phyloP scores from a whole-genome alignment of 2,329 filamentous ascomycete species.

The Claviceps pazoutovae region DNA sequence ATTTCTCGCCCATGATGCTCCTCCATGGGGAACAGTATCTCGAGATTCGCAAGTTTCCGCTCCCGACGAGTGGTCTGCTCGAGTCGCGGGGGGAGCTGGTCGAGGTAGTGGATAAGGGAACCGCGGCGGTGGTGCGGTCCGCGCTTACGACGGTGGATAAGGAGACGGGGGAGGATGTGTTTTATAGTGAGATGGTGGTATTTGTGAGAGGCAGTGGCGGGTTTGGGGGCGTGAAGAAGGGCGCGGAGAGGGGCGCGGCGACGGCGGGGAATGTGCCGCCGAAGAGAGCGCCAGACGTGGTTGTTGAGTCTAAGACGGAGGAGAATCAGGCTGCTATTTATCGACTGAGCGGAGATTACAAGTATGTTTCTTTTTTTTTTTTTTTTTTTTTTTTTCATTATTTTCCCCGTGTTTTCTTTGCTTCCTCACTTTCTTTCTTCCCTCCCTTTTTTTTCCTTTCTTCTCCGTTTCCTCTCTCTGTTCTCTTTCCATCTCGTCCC shows the following conservation, averaged over 20 bases:
- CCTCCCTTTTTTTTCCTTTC: too few relatives aligned
- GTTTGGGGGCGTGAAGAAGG: constrained; percentile 73
- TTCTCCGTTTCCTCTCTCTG: too few relatives aligned
- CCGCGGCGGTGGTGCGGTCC: constrained; percentile 67
- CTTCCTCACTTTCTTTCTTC: too few relatives aligned
- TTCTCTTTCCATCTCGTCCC: background rate
- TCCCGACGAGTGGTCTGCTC: constrained; percentile 71
- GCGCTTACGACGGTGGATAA: constrained; percentile 75
- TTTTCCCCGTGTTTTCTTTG: too few relatives aligned
- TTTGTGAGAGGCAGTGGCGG: constrained; percentile 87
- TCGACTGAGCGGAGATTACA: constrained; percentile 84
- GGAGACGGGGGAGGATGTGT: constrained; percentile 73
- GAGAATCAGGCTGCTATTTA: constrained; percentile 91
- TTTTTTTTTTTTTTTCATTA: background rate
- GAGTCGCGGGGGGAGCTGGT: constrained; percentile 67
- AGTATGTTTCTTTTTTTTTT: constrained; percentile 31
- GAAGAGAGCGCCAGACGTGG: constrained; percentile 59
- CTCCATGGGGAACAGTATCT: constrained; percentile 98
- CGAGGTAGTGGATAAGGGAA: constrained; percentile 93
- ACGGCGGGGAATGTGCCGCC: constrained; percentile 72
- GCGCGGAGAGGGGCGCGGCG: constrained; percentile 61
- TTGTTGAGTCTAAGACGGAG: constrained; percentile 73
- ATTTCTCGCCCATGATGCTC: constrained; percentile 97
- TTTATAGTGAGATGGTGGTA: constrained; percentile 92
- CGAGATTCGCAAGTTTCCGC: constrained; percentile 81